Percentiles rank a stretch among this genome's conserved stretches.
phyloP scores from a whole-genome alignment of 2,329 filamentous ascomycete genomes.

The Penicillium sp. region DNA sequence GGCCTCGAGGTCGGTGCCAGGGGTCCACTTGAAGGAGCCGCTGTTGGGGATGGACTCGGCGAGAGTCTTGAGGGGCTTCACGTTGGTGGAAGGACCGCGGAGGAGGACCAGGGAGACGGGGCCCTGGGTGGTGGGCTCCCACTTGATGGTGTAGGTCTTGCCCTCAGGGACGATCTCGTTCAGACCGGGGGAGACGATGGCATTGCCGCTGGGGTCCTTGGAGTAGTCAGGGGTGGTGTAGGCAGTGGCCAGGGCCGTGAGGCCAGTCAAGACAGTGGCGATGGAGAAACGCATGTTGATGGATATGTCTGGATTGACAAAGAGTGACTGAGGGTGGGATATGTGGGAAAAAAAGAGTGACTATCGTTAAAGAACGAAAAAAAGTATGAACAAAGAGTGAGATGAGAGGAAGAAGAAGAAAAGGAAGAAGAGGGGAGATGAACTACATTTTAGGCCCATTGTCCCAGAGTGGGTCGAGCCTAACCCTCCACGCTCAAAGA shows the following conservation, averaged over 20 bases:
- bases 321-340: conserved; percentile 28
- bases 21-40: conserved; percentile 56
- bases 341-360: conserved; percentile 9
- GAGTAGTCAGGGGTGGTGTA: conserved; percentile 37
- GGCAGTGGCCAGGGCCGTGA: conserved; percentile 40
- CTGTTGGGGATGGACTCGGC: conserved; percentile 54
- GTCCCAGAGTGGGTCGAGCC: not conserved
- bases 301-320: conserved; percentile 15
- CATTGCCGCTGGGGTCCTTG: conserved; percentile 48
- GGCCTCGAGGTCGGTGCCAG: conserved; percentile 46
- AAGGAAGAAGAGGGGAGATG: conserved; percentile 14
- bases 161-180: conserved; percentile 55
- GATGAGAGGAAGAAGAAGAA: conserved; percentile 7
- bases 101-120: conserved; percentile 57
- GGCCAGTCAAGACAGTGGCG: conserved; percentile 35
- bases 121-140: conserved; percentile 44
- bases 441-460: conserved; percentile 12
- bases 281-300: conserved; percentile 41
- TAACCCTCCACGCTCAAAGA: not conserved
- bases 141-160: conserved; percentile 56
- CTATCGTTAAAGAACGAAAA: conserved; percentile 16
- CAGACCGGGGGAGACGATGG: conserved; percentile 52
- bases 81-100: conserved; percentile 56
- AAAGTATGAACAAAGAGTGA: conserved; percentile 9
- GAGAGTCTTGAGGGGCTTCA: conserved; percentile 50